A percentile compares a stretch with the other conserved stretches of the same genome.
phyloP scores from a whole-genome alignment of 495 filamentous ascomycete genomes.

The Aspergillus ellipticus region DNA sequence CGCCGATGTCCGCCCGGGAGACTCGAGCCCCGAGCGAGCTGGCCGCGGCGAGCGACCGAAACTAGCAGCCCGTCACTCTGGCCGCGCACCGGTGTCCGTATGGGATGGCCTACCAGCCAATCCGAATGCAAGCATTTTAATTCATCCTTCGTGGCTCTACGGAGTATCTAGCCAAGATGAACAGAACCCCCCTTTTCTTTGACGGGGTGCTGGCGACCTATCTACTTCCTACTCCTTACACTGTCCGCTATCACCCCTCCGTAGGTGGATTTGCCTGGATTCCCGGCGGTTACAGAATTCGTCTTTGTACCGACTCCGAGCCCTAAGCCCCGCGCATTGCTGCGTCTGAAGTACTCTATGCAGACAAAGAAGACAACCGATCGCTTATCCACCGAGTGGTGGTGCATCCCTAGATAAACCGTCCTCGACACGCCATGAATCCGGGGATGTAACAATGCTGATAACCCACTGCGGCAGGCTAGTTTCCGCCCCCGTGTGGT shows the following conservation, averaged over 20 bases:
- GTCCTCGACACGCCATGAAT: slow-evolving; percentile 18
- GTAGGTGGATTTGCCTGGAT: not conserved
- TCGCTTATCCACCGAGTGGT: not conserved
- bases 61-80: not conserved
- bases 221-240: not conserved
- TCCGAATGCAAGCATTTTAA: not conserved
- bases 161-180: not conserved
- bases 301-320: too few relatives aligned
- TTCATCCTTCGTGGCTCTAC: not conserved
- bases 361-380: too few relatives aligned
- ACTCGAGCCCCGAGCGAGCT: too few relatives aligned
- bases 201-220: not conserved
- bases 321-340: too few relatives aligned
- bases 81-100: not conserved
- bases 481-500: slow-evolving; percentile 6
- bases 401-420: not conserved
- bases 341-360: too few relatives aligned
- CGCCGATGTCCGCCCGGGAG: too few relatives aligned
- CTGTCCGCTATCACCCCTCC: not conserved
- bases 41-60: not conserved
- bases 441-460: slow-evolving; percentile 16
- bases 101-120: slow-evolving; percentile 2
- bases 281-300: slow-evolving; percentile 14
- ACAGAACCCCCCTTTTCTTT: slow-evolving; percentile 3
- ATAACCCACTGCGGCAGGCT: slow-evolving; percentile 10